These are phyloP conservation scores for Kuraishia hungarica DNA, from an alignment of 805 yeast species.

Conservation along the genomic window DNA sequence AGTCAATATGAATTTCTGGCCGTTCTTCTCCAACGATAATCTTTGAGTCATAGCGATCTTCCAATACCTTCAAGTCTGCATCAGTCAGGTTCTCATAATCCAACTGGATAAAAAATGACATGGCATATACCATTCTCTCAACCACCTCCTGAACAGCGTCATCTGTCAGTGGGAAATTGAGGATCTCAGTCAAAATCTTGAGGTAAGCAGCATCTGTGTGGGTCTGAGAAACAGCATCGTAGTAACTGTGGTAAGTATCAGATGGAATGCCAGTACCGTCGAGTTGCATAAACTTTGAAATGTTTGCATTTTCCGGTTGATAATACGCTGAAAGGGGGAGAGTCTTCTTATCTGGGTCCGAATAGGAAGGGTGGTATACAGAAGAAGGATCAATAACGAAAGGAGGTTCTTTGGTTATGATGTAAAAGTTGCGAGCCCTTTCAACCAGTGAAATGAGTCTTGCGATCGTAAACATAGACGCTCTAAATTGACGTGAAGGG, in stretches of 20 bases:
- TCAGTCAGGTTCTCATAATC: conserved; percentile 11
- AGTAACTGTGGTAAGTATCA: conserved; percentile 17
- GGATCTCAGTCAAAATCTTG: conserved; percentile 22
- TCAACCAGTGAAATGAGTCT: conserved; percentile 14
- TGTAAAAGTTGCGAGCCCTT: conserved; percentile 13
- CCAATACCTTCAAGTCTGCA: conserved; percentile 9
- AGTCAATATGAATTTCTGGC: conserved; percentile 10
- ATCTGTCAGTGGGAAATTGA: conserved; percentile 9
- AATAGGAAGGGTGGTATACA: conserved; percentile 19
- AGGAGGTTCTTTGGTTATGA: conserved; percentile 15
- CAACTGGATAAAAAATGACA: conserved; percentile 15
- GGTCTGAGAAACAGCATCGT: conserved; percentile 17
- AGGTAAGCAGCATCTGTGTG: conserved; percentile 27
- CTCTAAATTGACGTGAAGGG: neutral
- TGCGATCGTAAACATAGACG: conserved; percentile 4
- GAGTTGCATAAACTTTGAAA: conserved; percentile 5
- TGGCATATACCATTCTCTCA: conserved; percentile 10
- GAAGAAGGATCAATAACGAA: conserved; percentile 14
- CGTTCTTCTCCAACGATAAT: conserved; percentile 8
- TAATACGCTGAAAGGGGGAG: conserved; percentile 13
- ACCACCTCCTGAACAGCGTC: conserved; percentile 12
- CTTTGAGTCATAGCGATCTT: conserved; percentile 13
- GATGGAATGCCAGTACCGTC: conserved; percentile 2
- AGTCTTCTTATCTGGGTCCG: conserved; percentile 14
- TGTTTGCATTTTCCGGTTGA: conserved; percentile 10